phyloP scores from a whole-genome alignment of 139 green algal genomes.

The Trebouxia sp. region DNA sequence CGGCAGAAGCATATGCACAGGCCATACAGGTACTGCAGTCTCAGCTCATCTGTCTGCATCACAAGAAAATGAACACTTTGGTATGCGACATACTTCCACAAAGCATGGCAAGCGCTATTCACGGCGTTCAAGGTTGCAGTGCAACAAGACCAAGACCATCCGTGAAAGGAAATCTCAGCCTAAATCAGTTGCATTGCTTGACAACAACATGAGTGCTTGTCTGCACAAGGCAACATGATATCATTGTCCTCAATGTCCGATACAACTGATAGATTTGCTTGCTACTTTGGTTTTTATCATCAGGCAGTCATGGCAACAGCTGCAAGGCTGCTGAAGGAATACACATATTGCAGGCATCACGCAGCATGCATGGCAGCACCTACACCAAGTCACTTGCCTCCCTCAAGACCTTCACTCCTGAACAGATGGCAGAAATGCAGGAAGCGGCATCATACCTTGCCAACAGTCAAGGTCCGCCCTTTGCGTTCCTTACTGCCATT shows the following conservation, averaged over 20 bases:
- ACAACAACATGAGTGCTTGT: too few species aligned
- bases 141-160: background rate
- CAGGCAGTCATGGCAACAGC: background rate
- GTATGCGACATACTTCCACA: background rate
- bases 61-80: background rate
- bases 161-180: too few species aligned
- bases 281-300: background rate
- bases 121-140: background rate
- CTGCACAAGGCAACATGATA: too few species aligned
- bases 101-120: background rate
- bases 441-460: conserved; percentile 3
- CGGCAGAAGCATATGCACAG: conserved; percentile 37
- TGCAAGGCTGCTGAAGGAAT: background rate
- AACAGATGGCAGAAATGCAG: conserved; percentile 21
- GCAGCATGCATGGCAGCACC: conserved; percentile 5
- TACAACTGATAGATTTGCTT: background rate
- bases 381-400: conserved; percentile 49
- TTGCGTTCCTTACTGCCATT: background rate
- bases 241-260: too few species aligned
- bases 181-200: too few species aligned
- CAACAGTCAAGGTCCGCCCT: background rate
- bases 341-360: conserved; percentile 7
- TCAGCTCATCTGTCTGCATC: too few species aligned
- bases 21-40: conserved; percentile 18
- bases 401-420: conserved; percentile 7